Evolutionary conservation across 164 flowering plant species (phyloP).

Genomic region (Liquidambar formosana): DNA sequence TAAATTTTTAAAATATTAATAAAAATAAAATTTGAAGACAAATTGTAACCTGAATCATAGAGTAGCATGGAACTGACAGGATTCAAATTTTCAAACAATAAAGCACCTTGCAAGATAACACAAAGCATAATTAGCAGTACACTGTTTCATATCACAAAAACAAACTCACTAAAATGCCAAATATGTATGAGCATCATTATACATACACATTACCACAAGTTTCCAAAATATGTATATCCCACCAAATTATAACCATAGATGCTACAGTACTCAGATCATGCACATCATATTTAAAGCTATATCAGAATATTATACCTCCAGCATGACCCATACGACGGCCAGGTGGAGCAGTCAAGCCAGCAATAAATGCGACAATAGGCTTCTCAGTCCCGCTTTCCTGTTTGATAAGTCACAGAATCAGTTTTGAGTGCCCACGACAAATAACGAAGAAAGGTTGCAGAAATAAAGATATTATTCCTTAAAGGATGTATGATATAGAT

Average conservation of each 20-base stretch:
- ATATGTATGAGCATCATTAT: not conserved
- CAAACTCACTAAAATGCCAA: not conserved
- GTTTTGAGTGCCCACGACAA: too few species aligned
- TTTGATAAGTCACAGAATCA: slow-evolving; percentile 4
- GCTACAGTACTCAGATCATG: not conserved
- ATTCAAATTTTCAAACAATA: not conserved
- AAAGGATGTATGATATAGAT: too few species aligned
- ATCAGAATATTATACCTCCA: slow-evolving; percentile 63
- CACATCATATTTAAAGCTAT: not conserved
- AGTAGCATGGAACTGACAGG: not conserved
- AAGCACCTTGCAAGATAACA: not conserved
- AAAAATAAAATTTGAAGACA: too few species aligned
- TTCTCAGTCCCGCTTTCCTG: slow-evolving; percentile 98
- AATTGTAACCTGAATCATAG: not conserved
- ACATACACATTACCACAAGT: too few species aligned
- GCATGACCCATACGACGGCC: slow-evolving; percentile 99
- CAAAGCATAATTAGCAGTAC: not conserved
- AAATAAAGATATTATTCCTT: too few species aligned
- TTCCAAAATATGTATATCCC: not conserved
- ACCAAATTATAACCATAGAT: not conserved
- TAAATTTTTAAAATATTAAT: too few species aligned
- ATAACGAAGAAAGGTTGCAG: too few species aligned
- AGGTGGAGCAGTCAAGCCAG: slow-evolving; percentile 99
- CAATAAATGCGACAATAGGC: slow-evolving; percentile 95
- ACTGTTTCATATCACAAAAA: not conserved